These are phyloP conservation scores for Suhomyces sp. DNA, from an alignment of 805 yeast species.

Conservation along the genomic window DNA sequence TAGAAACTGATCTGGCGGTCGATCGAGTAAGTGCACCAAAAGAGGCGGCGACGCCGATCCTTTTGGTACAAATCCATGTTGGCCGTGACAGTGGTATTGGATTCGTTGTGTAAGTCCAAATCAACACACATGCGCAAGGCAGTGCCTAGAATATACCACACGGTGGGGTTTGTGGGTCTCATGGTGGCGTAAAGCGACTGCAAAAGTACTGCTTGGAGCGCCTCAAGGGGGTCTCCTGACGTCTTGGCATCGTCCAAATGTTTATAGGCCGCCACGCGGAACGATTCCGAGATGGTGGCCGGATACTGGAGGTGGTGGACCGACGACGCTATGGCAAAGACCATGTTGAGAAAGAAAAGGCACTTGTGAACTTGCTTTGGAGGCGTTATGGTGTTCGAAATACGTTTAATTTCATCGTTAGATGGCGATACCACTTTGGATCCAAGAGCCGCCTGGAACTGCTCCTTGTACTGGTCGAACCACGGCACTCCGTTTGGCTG, in stretches of 20 bases:
- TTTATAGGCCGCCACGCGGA: conserved; percentile 60
- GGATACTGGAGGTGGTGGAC: conserved; percentile 68
- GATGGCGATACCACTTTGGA: background rate
- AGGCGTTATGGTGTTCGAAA: conserved; percentile 37
- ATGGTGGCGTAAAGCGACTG: conserved; percentile 71
- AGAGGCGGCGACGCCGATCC: conserved; percentile 59
- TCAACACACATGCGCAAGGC: conserved; percentile 80
- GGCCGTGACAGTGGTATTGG: conserved; percentile 15
- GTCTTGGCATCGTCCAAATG: conserved; percentile 56
- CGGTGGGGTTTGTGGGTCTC: conserved; percentile 89
- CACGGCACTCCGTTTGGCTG: conserved; percentile 30
- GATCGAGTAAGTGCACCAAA: conserved; percentile 86
- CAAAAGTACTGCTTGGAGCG: conserved; percentile 68
- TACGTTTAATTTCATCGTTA: conserved; percentile 13
- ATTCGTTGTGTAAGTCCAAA: conserved; percentile 76
- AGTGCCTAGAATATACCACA: conserved; percentile 87
- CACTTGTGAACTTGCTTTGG: conserved; percentile 52
- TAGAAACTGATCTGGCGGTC: conserved; percentile 87
- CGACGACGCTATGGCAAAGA: conserved; percentile 79
- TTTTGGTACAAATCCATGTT: conserved; percentile 50
- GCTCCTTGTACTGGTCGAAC: conserved; percentile 41
- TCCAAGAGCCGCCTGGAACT: conserved; percentile 17
- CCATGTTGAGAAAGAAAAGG: conserved; percentile 68
- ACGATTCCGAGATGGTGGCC: conserved; percentile 63
- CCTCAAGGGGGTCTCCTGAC: conserved; percentile 61